phyloP scores from a whole-genome alignment of 192 early-diverging fungal species.

The Anaeromyces robustus region DNA sequence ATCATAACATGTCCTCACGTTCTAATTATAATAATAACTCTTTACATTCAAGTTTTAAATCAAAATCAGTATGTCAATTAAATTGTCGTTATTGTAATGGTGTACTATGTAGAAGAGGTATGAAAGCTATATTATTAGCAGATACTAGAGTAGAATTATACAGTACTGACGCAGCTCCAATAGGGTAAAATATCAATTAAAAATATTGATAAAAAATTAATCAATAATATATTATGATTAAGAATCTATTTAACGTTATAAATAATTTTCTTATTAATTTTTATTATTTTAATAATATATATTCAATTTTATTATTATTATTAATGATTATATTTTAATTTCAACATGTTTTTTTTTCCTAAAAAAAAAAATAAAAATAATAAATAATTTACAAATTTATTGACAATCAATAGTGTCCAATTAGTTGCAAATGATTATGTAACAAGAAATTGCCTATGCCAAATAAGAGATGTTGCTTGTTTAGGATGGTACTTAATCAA shows the following conservation, averaged over 20 bases:
- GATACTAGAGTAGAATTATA: conserved; percentile 63
- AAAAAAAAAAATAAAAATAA: too few species aligned
- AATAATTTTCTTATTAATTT: too few species aligned
- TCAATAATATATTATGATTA: too few species aligned
- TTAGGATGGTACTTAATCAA: conserved; percentile 41
- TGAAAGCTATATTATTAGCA: conserved; percentile 68
- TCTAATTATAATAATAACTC: not conserved
- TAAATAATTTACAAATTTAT: too few species aligned
- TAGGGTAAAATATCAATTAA: too few species aligned
- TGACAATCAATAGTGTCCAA: conserved; percentile 47
- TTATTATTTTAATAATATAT: too few species aligned
- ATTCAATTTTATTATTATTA: too few species aligned
- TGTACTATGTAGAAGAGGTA: conserved; percentile 50
- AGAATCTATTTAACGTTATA: too few species aligned
- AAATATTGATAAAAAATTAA: not conserved
- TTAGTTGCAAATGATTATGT: conserved; percentile 66
- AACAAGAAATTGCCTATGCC: conserved; percentile 58
- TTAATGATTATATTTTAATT: too few species aligned
- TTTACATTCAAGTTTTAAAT: not conserved
- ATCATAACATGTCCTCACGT: not conserved
- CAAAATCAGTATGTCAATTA: not conserved
- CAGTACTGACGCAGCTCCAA: conserved; percentile 49
- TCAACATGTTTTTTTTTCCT: too few species aligned
- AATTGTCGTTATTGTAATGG: not conserved
- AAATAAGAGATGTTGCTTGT: conserved; percentile 66